phyloP scores from a whole-genome alignment of 2,329 filamentous ascomycete genomes.

The Rhinocladiella similis region DNA sequence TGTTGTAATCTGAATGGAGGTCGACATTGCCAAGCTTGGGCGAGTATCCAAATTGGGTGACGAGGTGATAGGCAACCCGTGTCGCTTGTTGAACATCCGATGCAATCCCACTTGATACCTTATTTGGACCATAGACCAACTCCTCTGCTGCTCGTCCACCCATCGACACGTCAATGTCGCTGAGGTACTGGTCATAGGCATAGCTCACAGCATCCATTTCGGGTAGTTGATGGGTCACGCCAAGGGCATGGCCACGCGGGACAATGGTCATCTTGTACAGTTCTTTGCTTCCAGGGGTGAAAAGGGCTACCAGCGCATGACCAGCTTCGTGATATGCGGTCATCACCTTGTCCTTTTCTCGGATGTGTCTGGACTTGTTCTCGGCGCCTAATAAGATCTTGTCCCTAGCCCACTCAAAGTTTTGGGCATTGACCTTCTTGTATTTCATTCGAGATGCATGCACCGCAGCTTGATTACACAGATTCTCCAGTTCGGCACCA shows the following conservation, averaged over 20 bases:
- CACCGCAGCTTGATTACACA: conserved; percentile 94
- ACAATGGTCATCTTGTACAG: conserved; percentile 98
- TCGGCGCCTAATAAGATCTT: conserved; percentile 97
- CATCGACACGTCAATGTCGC: conserved; percentile 75
- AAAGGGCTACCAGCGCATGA: conserved; percentile 86
- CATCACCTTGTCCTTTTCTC: conserved; percentile 82
- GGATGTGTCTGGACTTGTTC: conserved; percentile 83
- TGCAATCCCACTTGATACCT: conserved; percentile 85
- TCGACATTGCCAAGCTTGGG: conserved; percentile 85
- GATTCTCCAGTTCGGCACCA: conserved; percentile 92
- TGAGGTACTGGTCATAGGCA: conserved; percentile 80
- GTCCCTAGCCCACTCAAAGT: conserved; percentile 98
- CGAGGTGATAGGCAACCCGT: conserved; percentile 78
- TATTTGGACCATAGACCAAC: conserved; percentile 85
- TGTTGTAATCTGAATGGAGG: conserved; percentile 75
- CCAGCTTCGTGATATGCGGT: conserved; percentile 97
- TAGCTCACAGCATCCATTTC: conserved; percentile 82
- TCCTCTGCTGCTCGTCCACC: conserved; percentile 88
- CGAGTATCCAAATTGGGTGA: conserved; percentile 88
- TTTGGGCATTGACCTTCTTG: conserved; percentile 69
- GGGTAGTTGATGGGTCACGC: conserved; percentile 83
- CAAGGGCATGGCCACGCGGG: conserved; percentile 80
- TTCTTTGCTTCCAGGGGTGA: conserved; percentile 71
- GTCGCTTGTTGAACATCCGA: conserved; percentile 82
- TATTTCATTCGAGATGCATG: conserved; percentile 88